Percentiles rank a stretch among this genome's conserved stretches.
Evolutionary conservation across 352 stramenopile species (phyloP).

Genomic region (Globisporangium cederbergense): DNA sequence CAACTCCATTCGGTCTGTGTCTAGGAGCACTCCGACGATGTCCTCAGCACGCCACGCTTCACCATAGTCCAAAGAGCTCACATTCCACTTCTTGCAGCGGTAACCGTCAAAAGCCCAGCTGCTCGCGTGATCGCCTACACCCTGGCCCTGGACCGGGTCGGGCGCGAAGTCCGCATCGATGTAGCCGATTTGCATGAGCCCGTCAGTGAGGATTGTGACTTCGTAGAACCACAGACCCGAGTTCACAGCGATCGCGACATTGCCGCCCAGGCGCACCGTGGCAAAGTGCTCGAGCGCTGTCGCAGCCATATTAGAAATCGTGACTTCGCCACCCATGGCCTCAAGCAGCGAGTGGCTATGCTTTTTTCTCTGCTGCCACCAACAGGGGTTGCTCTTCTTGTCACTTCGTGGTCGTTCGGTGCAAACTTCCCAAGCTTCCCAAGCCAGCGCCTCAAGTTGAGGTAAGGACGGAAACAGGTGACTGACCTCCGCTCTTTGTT

Average conservation of each 20-base stretch:
- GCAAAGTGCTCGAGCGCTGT: conserved; percentile 79
- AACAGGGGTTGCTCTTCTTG: conserved; percentile 4
- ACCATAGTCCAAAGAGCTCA: conserved; percentile 80
- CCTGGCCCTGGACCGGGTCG: conserved; percentile 83
- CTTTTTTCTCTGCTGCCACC: conserved; percentile 22
- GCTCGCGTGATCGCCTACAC: conserved; percentile 87
- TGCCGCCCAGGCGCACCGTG: conserved; percentile 47
- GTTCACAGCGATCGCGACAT: conserved; percentile 42
- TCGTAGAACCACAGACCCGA: conserved; percentile 90
- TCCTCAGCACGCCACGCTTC: conserved; percentile 76
- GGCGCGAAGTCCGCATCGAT: conserved; percentile 78
- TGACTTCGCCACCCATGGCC: conserved; percentile 64
- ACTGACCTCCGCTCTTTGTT: neutral
- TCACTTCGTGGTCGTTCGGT: neutral
- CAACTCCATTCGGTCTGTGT: conserved; percentile 82
- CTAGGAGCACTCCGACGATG: conserved; percentile 83
- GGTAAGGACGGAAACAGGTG: conserved; percentile 6
- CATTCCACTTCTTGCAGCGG: conserved; percentile 89
- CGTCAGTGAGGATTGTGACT: conserved; percentile 83
- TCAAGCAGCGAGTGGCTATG: conserved; percentile 29
- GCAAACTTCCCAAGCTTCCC: conserved; percentile 11
- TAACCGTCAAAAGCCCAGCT: conserved; percentile 92
- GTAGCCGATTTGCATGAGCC: conserved; percentile 94
- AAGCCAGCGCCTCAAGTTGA: conserved; percentile 35
- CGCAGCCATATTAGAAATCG: conserved; percentile 48